A percentile compares a stretch with the other conserved stretches of the same genome.
Evolutionary conservation across 2,329 filamentous ascomycete species (phyloP).

Genomic region (Xylariaceae sp.): DNA sequence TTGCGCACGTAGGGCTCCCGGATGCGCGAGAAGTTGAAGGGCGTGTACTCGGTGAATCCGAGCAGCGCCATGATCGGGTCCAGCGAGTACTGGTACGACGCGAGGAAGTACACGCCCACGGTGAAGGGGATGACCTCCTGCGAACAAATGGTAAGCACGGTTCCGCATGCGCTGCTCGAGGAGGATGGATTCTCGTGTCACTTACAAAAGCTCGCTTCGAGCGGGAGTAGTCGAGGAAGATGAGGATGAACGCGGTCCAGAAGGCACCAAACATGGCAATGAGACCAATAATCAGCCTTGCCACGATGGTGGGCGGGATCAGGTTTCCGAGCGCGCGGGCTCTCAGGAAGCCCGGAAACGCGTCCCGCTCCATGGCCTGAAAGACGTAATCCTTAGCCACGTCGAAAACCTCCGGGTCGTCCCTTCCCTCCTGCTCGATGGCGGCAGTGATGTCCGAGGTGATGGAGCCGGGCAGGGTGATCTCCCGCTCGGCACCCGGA

Average conservation of each 20-base stretch:
- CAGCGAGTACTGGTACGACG: constrained; percentile 91
- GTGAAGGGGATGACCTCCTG: constrained; percentile 80
- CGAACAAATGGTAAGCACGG: constrained; percentile 9
- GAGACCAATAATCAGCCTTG: constrained; percentile 78
- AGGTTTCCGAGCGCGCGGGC: constrained; percentile 94
- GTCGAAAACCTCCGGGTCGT: constrained; percentile 96
- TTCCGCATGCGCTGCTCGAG: constrained; percentile 1
- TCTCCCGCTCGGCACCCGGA: constrained; percentile 92
- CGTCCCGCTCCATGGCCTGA: constrained; percentile 98
- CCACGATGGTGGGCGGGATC: constrained; percentile 81
- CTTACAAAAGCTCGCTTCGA: constrained; percentile 77
- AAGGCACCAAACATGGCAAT: constrained; percentile 84
- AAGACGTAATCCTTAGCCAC: constrained; percentile 98
- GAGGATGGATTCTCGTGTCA: constrained; percentile 9
- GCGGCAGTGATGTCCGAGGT: constrained; percentile 76
- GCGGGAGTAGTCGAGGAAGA: constrained; percentile 76
- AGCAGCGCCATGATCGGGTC: constrained; percentile 83
- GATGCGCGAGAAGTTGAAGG: constrained; percentile 82
- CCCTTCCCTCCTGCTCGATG: constrained; percentile 84
- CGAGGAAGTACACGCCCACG: constrained; percentile 78
- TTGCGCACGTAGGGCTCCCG: constrained; percentile 86
- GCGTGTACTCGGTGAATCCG: constrained; percentile 94
- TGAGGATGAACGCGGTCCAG: constrained; percentile 89
- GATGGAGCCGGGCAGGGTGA: constrained; percentile 83
- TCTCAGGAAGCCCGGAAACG: constrained; percentile 93